These are phyloP conservation scores for Talaromyces rugulosus DNA, from an alignment of 2,329 filamentous ascomycete genomes.

Conservation along the genomic window DNA sequence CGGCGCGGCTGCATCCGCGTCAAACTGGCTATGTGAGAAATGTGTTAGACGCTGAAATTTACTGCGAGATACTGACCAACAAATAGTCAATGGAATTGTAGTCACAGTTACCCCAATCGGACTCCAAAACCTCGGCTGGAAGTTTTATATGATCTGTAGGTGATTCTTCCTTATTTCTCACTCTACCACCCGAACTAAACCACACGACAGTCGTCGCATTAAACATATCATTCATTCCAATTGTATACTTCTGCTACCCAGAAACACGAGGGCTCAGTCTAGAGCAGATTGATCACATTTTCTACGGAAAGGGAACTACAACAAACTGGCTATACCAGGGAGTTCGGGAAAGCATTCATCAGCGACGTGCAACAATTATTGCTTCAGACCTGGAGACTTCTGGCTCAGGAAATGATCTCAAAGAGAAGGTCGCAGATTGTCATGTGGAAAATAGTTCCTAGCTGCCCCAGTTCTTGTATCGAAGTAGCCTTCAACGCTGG, in stretches of 20 bases:
- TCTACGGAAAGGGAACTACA: slow-evolving; percentile 1
- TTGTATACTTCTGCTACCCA: slow-evolving; percentile 40
- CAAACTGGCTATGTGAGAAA: slow-evolving; percentile 39
- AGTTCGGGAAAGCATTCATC: background rate
- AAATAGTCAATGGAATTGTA: slow-evolving; percentile 23
- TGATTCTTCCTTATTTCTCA: background rate
- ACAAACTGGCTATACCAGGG: background rate
- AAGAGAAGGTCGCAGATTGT: background rate
- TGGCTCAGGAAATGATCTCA: background rate
- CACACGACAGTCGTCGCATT: slow-evolving; percentile 23
- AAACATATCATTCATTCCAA: slow-evolving; percentile 46
- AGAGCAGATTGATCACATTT: slow-evolving; percentile 2
- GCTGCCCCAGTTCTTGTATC: background rate
- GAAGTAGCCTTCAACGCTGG: too few relatives aligned
- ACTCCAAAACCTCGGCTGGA: slow-evolving; percentile 37
- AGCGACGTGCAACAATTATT: background rate
- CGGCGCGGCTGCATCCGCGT: slow-evolving; percentile 45
- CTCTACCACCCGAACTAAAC: background rate
- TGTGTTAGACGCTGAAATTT: background rate
- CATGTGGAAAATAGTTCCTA: background rate
- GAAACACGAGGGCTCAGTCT: slow-evolving; percentile 19
- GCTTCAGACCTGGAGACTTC: background rate
- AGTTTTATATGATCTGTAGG: slow-evolving; percentile 44
- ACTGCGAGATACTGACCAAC: background rate
- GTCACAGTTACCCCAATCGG: slow-evolving; percentile 44